Base-by-base conservation (phyloP, 352 stramenopile genomes). In the Pythium angustatum region DNA sequence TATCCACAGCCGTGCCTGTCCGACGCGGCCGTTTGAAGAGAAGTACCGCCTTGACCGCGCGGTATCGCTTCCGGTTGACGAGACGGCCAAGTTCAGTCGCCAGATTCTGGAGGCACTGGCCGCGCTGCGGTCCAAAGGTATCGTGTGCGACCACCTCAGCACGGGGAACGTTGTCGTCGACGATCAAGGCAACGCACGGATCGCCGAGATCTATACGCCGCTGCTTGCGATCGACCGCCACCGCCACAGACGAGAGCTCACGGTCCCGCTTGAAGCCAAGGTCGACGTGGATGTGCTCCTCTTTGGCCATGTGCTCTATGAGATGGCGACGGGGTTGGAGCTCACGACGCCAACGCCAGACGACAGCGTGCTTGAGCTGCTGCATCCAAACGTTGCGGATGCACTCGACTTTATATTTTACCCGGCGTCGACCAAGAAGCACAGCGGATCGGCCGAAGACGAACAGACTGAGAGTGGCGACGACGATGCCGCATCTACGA, bases 241-340 rank as follows among this genome's bases (percentile, higher is more conserved):
- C 59, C 70, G 69, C 41, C 64, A 75, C n/a, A 77, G 60, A 58
- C 82, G 83, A 0, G 75, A 84, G 21, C 65, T 78, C 8, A 93
- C 83, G 3, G 71, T 91, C 49, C 68, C 78, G 28, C 56, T 93
- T 3, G 85, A 93, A 50, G 75, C 76, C 21, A 68, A 79, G 22
- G 80, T 90, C 36, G 83, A 88, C 61, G 70, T 91, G 24, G 85
- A 93, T 57, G 12, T 91, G 28, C 71, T 93, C 22, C 65, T 89
- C 1, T 87, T 91, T 58, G 82, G 84, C 7, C 82, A 89, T 10
- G 69, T 90, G 30, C 50, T 93, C 52, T 93, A 90, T 51, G 84
- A 93, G 51, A 91, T 93, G 84, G 82, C 78, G 0, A 90, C 80
- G 3, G 84, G 84, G 1, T 66, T 75, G 71, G 82, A 90, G 63